A percentile compares a stretch with the other conserved stretches of the same genome.
These are phyloP conservation scores for Aspergillus ellipticus DNA, from an alignment of 495 filamentous ascomycete genomes.

Conservation along the genomic window DNA sequence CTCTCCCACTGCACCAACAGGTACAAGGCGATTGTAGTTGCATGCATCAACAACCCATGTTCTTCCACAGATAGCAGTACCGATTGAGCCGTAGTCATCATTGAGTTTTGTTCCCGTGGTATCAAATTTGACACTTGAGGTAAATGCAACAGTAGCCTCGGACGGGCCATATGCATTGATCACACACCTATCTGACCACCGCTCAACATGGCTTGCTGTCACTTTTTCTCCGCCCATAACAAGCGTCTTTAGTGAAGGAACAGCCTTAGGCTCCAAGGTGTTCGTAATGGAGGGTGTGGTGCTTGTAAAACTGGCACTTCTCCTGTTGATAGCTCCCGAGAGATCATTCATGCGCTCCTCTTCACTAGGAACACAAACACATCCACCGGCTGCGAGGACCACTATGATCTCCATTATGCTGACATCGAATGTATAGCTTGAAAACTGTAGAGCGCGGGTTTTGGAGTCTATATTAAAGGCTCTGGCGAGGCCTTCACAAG, in stretches of 20 bases:
- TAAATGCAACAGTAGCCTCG: constrained; percentile 48
- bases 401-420: constrained; percentile 64
- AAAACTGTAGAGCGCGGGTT: constrained; percentile 63
- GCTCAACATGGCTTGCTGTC: constrained; percentile 37
- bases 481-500: constrained; percentile 27
- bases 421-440: constrained; percentile 66
- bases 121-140: constrained; percentile 36
- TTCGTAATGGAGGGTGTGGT: constrained; percentile 33
- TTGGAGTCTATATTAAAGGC: constrained; percentile 44
- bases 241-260: constrained; percentile 48
- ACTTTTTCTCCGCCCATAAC: constrained; percentile 58
- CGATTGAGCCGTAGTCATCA: constrained; percentile 37
- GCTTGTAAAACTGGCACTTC: constrained; percentile 45
- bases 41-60: constrained; percentile 59
- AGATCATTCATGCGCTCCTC: constrained; percentile 36
- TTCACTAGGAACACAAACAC: constrained; percentile 42
- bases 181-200: constrained; percentile 39
- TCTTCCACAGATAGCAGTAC: constrained; percentile 33
- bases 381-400: constrained; percentile 53
- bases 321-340: constrained; percentile 33
- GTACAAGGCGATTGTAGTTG: constrained; percentile 53
- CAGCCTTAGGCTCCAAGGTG: constrained; percentile 40
- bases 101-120: constrained; percentile 41
- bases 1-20: constrained; percentile 62
- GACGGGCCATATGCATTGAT: constrained; percentile 56